These are phyloP conservation scores for Penicillium sp. DNA, from an alignment of 2,329 filamentous ascomycete species.

Conservation along the genomic window DNA sequence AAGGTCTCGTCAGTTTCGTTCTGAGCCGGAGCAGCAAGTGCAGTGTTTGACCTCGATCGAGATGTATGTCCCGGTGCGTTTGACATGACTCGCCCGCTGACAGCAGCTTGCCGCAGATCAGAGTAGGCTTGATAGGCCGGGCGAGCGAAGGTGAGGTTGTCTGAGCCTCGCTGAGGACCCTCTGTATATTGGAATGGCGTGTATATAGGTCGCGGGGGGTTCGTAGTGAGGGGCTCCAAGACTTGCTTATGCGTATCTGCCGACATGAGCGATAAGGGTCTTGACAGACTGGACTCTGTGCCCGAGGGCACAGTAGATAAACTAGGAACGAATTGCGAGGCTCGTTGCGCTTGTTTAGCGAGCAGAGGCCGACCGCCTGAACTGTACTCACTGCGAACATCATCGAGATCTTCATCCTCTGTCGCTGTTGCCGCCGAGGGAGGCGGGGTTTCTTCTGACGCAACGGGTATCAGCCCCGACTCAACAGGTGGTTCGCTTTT, in stretches of 20 bases:
- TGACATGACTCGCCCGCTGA: constrained; percentile 47
- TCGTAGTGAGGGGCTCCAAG: constrained; percentile 33
- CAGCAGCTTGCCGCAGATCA: constrained; percentile 46
- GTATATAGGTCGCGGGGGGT: constrained; percentile 45
- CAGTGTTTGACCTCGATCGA: constrained; percentile 19
- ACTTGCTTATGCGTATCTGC: constrained; percentile 23
- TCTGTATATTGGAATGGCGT: constrained; percentile 48
- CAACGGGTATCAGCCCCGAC: constrained; percentile 38
- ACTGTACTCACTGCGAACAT: constrained; percentile 47
- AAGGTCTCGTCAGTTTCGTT: constrained; percentile 47
- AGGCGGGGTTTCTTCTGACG: constrained; percentile 25
- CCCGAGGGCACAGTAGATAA: constrained; percentile 13
- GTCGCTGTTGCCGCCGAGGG: background rate
- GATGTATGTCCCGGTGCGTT: constrained; percentile 28
- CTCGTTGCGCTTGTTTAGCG: constrained; percentile 21
- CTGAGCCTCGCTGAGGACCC: constrained; percentile 43
- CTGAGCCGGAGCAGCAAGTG: constrained; percentile 22
- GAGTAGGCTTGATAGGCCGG: constrained; percentile 51
- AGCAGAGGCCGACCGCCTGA: constrained; percentile 55
- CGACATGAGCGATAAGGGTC: constrained; percentile 10
- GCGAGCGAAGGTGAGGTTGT: constrained; percentile 39
- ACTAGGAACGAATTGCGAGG: constrained; percentile 16
- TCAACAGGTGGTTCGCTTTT: constrained; percentile 23
- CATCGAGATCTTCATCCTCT: constrained; percentile 17
- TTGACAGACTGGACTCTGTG: background rate